Evolutionary conservation across 257 asterid species (phyloP).

Genomic region (Parsonsia alboflavescens): DNA sequence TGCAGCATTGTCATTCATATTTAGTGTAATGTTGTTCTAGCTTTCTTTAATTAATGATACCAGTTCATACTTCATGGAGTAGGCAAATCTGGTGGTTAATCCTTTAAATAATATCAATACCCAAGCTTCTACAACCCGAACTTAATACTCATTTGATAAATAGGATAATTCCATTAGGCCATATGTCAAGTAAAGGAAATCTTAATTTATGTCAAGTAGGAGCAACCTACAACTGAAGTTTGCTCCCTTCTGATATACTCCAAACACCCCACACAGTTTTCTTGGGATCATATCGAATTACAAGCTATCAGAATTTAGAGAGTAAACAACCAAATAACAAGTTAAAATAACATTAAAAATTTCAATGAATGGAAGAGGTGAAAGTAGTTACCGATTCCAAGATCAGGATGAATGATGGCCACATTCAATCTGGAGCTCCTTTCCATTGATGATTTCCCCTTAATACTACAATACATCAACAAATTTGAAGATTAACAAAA

Average conservation of each 20-base stretch:
- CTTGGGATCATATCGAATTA: not conserved
- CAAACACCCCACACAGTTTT: not conserved
- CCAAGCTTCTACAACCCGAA: too few relatives aligned
- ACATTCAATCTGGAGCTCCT: slow-evolving; percentile 26
- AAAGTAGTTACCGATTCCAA: slow-evolving; percentile 33
- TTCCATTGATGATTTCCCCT: slow-evolving; percentile 17
- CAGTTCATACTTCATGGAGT: not conserved
- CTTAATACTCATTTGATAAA: too few relatives aligned
- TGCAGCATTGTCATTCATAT: not conserved
- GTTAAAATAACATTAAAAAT: not conserved
- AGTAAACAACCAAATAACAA: not conserved
- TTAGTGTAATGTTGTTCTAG: not conserved
- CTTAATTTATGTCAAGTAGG: not conserved
- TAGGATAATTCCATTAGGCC: too few relatives aligned
- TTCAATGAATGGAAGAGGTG: not conserved
- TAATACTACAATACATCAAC: not conserved
- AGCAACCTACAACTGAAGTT: not conserved
- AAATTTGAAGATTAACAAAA: not conserved
- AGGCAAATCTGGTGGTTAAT: too few relatives aligned
- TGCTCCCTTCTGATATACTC: not conserved
- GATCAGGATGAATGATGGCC: slow-evolving; percentile 41
- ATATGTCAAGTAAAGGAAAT: too few relatives aligned
- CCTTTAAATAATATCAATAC: too few relatives aligned
- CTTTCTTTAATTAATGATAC: not conserved
- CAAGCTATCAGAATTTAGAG: not conserved